Base-by-base conservation (phyloP, 805 yeast species). In the Candida suzukii region DNA sequence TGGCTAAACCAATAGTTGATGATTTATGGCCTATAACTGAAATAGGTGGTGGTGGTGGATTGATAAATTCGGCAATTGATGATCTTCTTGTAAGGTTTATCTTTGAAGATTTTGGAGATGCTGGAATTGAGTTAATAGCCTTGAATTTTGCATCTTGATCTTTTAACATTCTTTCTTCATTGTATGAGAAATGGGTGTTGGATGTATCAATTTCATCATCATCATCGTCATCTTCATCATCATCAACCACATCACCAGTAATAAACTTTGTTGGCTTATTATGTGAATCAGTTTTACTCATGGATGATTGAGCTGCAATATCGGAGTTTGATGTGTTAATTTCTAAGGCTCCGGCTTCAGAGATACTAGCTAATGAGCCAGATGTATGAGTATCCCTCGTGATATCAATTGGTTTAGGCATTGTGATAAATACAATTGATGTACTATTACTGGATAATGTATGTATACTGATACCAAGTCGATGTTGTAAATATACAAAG, bases 61-160 rank as follows among this genome's bases (percentile, higher is more conserved):
- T 59, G 19, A 56, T 44, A 38, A 61, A 57, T 14, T 64, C 66
- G 2, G 64, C 64, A 8, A 61, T 46, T 1, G 72, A 61, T 0
- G 66, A 47, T 46, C 66, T 56, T 48, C 67, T 56, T 22, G 49
- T 37, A 18, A 46, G 40, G 1, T 63, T 57, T 5, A 56, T 45
- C 29, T 57, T 45, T 17, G 63, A 52, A 14, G 44, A 44, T 37
- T 49, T 52, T 9, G 62, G 57, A 13, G 63, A 51, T n/a, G 56
- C 48, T 2, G 57, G 51, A 31, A 75, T 57, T 28, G 74, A 67
- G 44, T 74, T 74, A 46, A 78, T 66, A 0, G 88, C 85, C 44
- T 71, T 68, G 29, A 76, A 56, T 52, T 82, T 83, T 50, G 84
- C 78, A 47, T 81, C 87, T 44, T 80, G 80, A 40, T 79, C 88